Conservation (phyloP, 108 stramenopile species). For the Aurantiochytrium sp. region DNA sequence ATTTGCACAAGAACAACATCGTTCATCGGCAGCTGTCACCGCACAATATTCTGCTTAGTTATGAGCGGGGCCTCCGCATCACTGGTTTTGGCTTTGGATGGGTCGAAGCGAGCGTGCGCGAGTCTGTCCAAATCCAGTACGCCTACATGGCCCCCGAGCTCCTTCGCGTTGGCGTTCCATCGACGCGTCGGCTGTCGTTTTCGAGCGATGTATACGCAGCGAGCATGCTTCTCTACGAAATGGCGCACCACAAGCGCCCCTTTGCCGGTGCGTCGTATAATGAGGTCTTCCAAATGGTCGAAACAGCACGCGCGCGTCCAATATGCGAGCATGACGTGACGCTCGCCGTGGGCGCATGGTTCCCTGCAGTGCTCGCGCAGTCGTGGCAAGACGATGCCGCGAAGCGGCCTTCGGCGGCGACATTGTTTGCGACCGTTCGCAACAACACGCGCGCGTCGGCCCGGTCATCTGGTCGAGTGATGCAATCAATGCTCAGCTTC, state of each 20-base stretch:
- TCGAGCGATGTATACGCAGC: not conserved
- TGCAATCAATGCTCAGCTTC: not conserved
- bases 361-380: not conserved
- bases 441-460: not conserved
- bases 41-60: not conserved
- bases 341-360: not conserved
- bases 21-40: slow-evolving; percentile 82
- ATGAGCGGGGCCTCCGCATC: not conserved
- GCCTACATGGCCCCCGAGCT: not conserved
- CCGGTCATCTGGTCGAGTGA: not conserved
- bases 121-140: not conserved
- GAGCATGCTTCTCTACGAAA: not conserved
- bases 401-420: not conserved
- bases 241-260: not conserved
- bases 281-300: not conserved
- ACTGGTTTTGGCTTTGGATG: not conserved
- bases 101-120: not conserved
- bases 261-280: not conserved
- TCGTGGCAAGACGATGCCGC: not conserved
- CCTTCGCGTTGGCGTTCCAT: not conserved
- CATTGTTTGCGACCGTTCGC: not conserved
- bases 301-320: not conserved
- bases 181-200: not conserved
- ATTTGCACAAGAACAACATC: slow-evolving; percentile 79
- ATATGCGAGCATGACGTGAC: not conserved